phyloP scores from a whole-genome alignment of 768 basidiomycete genomes.

The Pulveroboletus frians region DNA sequence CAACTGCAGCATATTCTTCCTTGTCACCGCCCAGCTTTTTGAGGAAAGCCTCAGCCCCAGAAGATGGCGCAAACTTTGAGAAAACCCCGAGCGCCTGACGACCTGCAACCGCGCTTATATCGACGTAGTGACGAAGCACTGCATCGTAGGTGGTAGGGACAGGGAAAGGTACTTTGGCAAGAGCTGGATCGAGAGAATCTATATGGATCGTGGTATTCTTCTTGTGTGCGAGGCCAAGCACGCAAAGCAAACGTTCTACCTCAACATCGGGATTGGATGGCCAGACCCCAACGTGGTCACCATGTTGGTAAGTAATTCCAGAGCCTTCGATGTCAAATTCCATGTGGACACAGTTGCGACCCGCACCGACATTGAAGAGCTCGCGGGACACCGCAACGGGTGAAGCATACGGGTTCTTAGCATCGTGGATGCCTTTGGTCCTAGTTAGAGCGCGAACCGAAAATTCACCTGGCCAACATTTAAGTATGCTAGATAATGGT shows the following conservation, averaged over 20 bases:
- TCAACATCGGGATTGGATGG: constrained; percentile 91
- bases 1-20: constrained; percentile 74
- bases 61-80: constrained; percentile 82
- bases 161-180: constrained; percentile 98
- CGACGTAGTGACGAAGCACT: constrained; percentile 94
- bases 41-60: constrained; percentile 69
- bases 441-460: constrained; percentile 90
- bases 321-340: constrained; percentile 93
- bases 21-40: constrained; percentile 80
- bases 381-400: constrained; percentile 75
- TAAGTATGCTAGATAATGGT: neutral
- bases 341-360: constrained; percentile 90
- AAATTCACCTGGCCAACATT: constrained; percentile 64
- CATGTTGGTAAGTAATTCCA: constrained; percentile 97
- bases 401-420: constrained; percentile 94
- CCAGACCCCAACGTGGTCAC: constrained; percentile 98
- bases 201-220: constrained; percentile 83
- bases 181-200: constrained; percentile 94
- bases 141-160: constrained; percentile 92
- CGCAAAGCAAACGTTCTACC: constrained; percentile 81
- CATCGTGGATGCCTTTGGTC: constrained; percentile 94
- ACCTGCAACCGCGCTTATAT: constrained; percentile 91
- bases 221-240: constrained; percentile 79
- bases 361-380: constrained; percentile 67
- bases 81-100: constrained; percentile 88